Evolutionary conservation across 1,284 basidiomycete species (phyloP), one percentile per base, ranked within the genome.

Genomic region (Ceratobasidium sp.): DNA sequence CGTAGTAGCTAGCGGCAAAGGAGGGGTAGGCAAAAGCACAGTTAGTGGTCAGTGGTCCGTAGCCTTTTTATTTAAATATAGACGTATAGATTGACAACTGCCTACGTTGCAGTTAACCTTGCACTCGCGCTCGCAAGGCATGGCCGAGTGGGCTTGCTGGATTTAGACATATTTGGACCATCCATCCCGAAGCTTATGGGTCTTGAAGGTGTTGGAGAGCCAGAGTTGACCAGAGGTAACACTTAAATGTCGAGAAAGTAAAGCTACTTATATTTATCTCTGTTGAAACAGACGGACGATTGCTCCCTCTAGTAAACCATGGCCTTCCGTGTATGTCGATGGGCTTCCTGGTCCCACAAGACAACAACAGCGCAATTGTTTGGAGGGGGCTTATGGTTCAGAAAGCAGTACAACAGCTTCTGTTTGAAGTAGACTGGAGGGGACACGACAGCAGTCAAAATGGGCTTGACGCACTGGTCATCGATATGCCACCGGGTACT

Each of bases 301-400:
- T 99, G 35, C 82, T 94, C 7, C 97, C 97, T 0, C 84, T 99
- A 33, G 88, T 88, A 42, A 99, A 98, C 82, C 96, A 99, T 82
- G 94, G 95, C 2, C 83, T 99, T 4, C 91, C 94, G 28, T 96
- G 94, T 81, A 99, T 99, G 97, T 98, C 96, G 1, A 99, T 99
- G 90, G 97, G 97, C 0, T 99, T 92, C 81, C 87, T 94, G 8
- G 86, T 94, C 31, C 47, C 76, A 76, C 23, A 82, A 83, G n/a
- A 85, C 65, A 86, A 87, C 47, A 93, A 96, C 81, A 90, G 90
- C 0, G 91, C 96, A 0, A 89, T 99, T 23, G 95, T 97, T 31
- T 99, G 97, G 97, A 89, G 97, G 49, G 97, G 97, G 0, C 89
- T 99, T 65, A 99, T 99, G 97, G 98, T 99, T 1, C 97, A 98